phyloP scores from a whole-genome alignment of 2,329 filamentous ascomycete genomes.

The Pseudocercospora crystallina region DNA sequence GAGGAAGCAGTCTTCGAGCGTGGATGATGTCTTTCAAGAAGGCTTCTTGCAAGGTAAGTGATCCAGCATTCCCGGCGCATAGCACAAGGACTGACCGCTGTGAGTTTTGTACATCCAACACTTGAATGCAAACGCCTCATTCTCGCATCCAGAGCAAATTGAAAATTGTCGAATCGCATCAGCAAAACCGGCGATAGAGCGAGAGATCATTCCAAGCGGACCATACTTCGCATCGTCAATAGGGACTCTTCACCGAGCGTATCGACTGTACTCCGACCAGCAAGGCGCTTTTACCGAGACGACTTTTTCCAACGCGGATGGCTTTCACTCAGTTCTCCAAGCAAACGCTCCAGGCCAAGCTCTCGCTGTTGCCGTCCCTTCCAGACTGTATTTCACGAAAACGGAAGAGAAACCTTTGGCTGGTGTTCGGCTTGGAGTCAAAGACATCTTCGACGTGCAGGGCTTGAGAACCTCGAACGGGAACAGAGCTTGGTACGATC shows the following conservation, averaged over 20 bases:
- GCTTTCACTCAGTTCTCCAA: constrained; percentile 42
- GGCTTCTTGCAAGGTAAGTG: neutral
- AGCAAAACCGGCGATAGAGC: too few relatives aligned
- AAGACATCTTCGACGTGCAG: constrained; percentile 59
- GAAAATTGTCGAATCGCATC: too few relatives aligned
- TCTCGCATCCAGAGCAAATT: too few relatives aligned
- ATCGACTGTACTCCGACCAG: constrained; percentile 48
- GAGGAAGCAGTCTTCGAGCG: too few relatives aligned
- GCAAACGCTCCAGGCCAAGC: constrained; percentile 42
- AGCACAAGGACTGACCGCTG: too few relatives aligned
- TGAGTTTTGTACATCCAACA: too few relatives aligned
- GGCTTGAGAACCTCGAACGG: constrained; percentile 57
- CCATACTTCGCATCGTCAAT: constrained; percentile 50
- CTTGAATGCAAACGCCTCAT: too few relatives aligned
- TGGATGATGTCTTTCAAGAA: constrained; percentile 2
- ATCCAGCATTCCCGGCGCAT: too few relatives aligned
- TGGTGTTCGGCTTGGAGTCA: constrained; percentile 61
- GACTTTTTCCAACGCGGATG: constrained; percentile 37
- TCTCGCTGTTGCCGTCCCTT: constrained; percentile 53
- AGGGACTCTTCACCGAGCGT: constrained; percentile 48
- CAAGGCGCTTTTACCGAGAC: constrained; percentile 43
- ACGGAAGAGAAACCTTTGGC: constrained; percentile 54
- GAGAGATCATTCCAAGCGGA: constrained; percentile 45
- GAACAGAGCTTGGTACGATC: constrained; percentile 56
- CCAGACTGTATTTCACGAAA: constrained; percentile 56